Base-by-base conservation (phyloP, 768 basidiomycete genomes). In the Asterophora parasitica region DNA sequence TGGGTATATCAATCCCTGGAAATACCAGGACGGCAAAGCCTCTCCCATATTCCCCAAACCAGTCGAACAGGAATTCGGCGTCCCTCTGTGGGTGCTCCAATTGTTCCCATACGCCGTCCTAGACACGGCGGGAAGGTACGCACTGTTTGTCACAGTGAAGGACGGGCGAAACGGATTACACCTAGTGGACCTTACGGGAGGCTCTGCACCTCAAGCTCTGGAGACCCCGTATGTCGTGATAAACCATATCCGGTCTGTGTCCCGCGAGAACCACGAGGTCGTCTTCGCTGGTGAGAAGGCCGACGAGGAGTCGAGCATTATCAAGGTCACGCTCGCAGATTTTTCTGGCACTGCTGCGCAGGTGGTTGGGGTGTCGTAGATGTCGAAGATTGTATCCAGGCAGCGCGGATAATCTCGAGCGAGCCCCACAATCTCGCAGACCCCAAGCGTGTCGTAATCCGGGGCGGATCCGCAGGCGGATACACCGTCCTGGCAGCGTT, bases 331-430 rank as follows among this genome's bases (percentile, higher is more conserved):
- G 6, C 40, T 69, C 49, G 54, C 48, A 39, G 52, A 54, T 23
- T 44, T 60, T 1, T 51, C 51, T 51, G 53, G 46, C 16, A 55
- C 49, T 9, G 39, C 54, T 16, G 57, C 56, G 8, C 69, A 32
- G 75, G 71, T 4, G 66, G 78, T 10, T 92, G 90, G 90, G 90
- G 88, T 3, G 54, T 88, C 11, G 76, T 82, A 7, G 90, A 92
- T 55, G 75, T 85, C 1, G 65, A 75, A 15, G 90, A 92, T 58
- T 79, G 78, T 49, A 78, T 79, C 32, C 60, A 65, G n/a, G 79
- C 85, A 2, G 76, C 79, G 0, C 65, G 63, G 16, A 56, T 70
- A 28, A 72, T 89, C 31, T 69, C 79, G 11, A 48, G 59, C 3
- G 53, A 62, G 1, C 72, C 75, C 0, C 63, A 77, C 58, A 68